These are phyloP conservation scores for Botrytis fabae DNA, from an alignment of 2,329 filamentous ascomycete genomes.

Conservation along the genomic window DNA sequence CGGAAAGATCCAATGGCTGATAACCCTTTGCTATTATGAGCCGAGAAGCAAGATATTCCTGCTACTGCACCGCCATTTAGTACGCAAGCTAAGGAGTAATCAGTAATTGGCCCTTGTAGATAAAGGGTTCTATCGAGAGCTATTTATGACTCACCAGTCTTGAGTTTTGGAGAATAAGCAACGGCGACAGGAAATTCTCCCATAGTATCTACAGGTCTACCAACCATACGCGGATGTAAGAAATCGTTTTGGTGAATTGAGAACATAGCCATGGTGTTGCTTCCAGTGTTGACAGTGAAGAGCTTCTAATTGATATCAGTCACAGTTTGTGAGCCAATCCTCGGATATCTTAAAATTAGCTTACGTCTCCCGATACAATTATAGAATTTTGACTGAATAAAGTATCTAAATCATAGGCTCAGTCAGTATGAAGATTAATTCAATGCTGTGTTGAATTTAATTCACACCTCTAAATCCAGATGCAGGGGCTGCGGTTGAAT, in stretches of 20 bases:
- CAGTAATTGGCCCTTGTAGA: neutral
- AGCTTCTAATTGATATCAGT: constrained; percentile 44
- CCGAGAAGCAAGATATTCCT: constrained; percentile 48
- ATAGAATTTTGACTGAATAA: constrained; percentile 53
- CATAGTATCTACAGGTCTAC: constrained; percentile 46
- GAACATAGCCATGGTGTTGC: constrained; percentile 53
- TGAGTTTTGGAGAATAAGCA: constrained; percentile 47
- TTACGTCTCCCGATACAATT: constrained; percentile 44
- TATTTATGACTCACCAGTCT: constrained; percentile 32
- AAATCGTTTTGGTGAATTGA: constrained; percentile 46
- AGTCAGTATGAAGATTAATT: neutral
- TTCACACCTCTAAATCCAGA: neutral
- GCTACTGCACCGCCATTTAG: constrained; percentile 47
- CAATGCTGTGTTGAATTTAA: neutral
- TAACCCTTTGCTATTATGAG: constrained; percentile 44
- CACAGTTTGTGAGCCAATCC: neutral
- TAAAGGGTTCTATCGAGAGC: neutral
- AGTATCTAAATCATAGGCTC: constrained; percentile 44
- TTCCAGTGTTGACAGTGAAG: constrained; percentile 57
- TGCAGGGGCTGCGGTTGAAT: neutral
- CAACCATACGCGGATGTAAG: constrained; percentile 47
- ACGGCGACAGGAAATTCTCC: constrained; percentile 56
- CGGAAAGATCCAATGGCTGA: constrained; percentile 47
- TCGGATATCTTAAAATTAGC: neutral
- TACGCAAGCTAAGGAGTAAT: constrained; percentile 46